Evolutionary conservation across 2,329 filamentous ascomycete genomes (phyloP).

Genomic region (Exophiala sp.): DNA sequence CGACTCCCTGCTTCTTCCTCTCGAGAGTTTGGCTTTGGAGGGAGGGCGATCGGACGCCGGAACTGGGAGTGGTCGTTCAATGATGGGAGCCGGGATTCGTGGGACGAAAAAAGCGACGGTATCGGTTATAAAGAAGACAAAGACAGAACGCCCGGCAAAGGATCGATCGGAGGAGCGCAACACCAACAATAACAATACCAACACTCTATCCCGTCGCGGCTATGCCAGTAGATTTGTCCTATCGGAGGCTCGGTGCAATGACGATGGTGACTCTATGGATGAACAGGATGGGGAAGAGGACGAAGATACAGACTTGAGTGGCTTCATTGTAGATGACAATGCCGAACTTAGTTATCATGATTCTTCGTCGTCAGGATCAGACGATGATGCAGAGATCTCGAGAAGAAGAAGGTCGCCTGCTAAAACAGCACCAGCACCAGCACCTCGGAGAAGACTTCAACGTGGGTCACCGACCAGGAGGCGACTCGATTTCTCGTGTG

Average conservation of each 20-base stretch:
- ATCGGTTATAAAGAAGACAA: constrained; percentile 23
- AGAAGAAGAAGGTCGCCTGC: not conserved
- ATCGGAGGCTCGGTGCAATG: constrained; percentile 26
- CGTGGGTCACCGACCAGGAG: constrained; percentile 15
- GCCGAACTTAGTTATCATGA: constrained; percentile 27
- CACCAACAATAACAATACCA: no score
- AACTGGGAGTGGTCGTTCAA: constrained; percentile 8
- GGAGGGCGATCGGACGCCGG: constrained; percentile 35
- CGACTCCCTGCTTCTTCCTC: constrained; percentile 34
- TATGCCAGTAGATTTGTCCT: constrained; percentile 24
- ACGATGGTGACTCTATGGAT: constrained; percentile 26
- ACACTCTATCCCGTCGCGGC: not conserved
- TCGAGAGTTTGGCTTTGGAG: constrained; percentile 30
- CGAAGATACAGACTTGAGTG: constrained; percentile 29
- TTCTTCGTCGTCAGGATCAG: constrained; percentile 16
- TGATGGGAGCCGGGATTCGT: constrained; percentile 17
- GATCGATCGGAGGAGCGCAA: not conserved
- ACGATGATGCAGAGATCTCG: not conserved
- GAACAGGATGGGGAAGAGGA: constrained; percentile 29
- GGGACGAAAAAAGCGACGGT: not conserved
- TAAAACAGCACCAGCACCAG: no score
- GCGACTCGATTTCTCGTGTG: constrained; percentile 8
- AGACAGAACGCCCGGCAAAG: not conserved
- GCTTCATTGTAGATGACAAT: constrained; percentile 31
- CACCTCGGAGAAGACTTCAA: constrained; percentile 15